A percentile compares a stretch with the other conserved stretches of the same genome.
Conservation (phyloP, 345 rosid species). For the Turnera subulata region DNA sequence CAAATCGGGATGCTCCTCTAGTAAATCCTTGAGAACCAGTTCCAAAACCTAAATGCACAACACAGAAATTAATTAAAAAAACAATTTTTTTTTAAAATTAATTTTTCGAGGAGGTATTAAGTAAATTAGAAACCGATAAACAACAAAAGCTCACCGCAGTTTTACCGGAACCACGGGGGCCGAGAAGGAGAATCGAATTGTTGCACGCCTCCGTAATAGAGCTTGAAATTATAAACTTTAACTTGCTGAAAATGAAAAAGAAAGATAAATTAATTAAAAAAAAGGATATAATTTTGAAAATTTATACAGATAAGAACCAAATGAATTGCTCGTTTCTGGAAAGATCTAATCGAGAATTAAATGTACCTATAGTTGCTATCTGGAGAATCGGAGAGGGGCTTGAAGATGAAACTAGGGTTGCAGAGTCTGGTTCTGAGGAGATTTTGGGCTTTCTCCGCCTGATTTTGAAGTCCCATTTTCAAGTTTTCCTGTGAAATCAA, state of each 20-base stretch:
- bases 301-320: background rate
- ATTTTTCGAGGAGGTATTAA: no score
- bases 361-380: conserved; percentile 79
- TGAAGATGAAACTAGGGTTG: conserved; percentile 57
- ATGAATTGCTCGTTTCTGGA: background rate
- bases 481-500: no score
- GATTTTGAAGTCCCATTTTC: conserved; percentile 16
- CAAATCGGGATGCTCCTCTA: conserved; percentile 62
- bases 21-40: conserved; percentile 66
- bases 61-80: background rate
- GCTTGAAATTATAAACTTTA: conserved; percentile 67
- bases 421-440: conserved; percentile 68
- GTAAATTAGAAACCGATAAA: background rate
- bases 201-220: conserved; percentile 80
- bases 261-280: background rate
- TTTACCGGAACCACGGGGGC: conserved; percentile 93
- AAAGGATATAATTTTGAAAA: no score
- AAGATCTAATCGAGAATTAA: background rate
- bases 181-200: conserved; percentile 85
- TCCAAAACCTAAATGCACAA: conserved; percentile 59
- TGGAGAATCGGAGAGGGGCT: conserved; percentile 49
- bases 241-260: conserved; percentile 43
- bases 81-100: background rate
- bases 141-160: conserved; percentile 40
- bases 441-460: conserved; percentile 16